phyloP scores from a whole-genome alignment of 495 filamentous ascomycete species.

The Aspergillus campestris region DNA sequence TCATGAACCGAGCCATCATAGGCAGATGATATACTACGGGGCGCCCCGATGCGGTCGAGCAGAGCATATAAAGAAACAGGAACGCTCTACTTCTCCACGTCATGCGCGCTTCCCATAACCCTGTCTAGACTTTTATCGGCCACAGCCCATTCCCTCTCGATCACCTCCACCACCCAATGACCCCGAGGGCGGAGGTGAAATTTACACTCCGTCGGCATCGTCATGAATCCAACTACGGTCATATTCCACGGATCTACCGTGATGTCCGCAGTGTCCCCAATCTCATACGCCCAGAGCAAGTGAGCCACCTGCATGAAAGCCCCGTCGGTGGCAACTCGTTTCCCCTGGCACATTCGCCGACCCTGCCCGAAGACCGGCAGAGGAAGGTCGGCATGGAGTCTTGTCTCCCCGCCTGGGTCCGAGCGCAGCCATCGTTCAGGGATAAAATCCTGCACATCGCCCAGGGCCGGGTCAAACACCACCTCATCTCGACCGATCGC shows the following conservation, averaged over 20 bases:
- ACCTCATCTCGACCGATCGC: constrained; percentile 17
- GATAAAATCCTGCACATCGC: constrained; percentile 13
- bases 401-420: constrained; percentile 1
- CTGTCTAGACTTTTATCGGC: constrained; percentile 8
- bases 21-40: too few relatives aligned
- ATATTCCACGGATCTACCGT: constrained; percentile 22
- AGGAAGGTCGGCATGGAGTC: constrained; percentile 17
- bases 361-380: constrained; percentile 24
- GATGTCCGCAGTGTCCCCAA: constrained; percentile 13
- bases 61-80: too few relatives aligned
- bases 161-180: constrained; percentile 12
- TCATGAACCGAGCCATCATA: too few relatives aligned
- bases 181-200: constrained; percentile 16
- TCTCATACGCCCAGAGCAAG: constrained; percentile 25
- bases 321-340: constrained; percentile 19
- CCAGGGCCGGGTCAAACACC: constrained; percentile 17
- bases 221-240: constrained; percentile 23
- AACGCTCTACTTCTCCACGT: constrained; percentile 1
- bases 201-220: constrained; percentile 13
- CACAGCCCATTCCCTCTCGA: constrained; percentile 8
- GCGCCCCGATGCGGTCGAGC: too few relatives aligned
- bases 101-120: constrained; percentile 5
- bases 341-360: constrained; percentile 23
- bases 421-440: constrained; percentile 18
- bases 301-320: constrained; percentile 20